phyloP scores from a whole-genome alignment of 2,329 filamentous ascomycete species.

The Penicillium sclerotiorum region DNA sequence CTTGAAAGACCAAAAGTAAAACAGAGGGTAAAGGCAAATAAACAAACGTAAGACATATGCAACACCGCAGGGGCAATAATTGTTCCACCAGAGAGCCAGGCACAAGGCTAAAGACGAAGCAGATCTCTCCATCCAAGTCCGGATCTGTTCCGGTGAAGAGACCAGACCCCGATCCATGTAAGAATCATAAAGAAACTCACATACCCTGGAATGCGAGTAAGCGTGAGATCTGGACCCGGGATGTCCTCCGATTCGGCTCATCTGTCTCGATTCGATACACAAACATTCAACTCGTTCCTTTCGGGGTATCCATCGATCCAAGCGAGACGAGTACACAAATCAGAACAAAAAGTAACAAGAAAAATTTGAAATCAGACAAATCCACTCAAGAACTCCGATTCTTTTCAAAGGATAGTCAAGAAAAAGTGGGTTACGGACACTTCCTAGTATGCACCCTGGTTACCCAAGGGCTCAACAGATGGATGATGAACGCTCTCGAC shows the following conservation, averaged over 20 bases:
- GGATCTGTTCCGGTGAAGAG: background rate
- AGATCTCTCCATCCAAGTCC: background rate
- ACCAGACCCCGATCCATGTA: background rate
- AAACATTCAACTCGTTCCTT: background rate
- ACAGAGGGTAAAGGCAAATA: background rate
- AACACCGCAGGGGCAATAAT: background rate
- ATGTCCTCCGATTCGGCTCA: slow-evolving; percentile 1
- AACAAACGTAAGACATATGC: background rate
- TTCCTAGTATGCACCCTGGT: slow-evolving; percentile 24
- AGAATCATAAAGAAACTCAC: too few species aligned
- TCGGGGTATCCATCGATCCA: background rate
- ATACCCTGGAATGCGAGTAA: background rate
- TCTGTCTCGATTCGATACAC: background rate
- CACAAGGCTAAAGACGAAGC: background rate
- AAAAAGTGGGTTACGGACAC: background rate
- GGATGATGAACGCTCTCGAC: slow-evolving; percentile 25
- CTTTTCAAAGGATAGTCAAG: background rate
- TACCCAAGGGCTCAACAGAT: slow-evolving; percentile 27
- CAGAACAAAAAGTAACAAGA: background rate
- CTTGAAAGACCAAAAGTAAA: background rate
- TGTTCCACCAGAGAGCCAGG: background rate
- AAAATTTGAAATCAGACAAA: background rate
- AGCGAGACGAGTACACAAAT: background rate
- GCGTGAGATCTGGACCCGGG: background rate
- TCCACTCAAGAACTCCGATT: background rate